Base-by-base conservation (phyloP, 2,329 filamentous ascomycete species). In the Sporothrix brasiliensis region DNA sequence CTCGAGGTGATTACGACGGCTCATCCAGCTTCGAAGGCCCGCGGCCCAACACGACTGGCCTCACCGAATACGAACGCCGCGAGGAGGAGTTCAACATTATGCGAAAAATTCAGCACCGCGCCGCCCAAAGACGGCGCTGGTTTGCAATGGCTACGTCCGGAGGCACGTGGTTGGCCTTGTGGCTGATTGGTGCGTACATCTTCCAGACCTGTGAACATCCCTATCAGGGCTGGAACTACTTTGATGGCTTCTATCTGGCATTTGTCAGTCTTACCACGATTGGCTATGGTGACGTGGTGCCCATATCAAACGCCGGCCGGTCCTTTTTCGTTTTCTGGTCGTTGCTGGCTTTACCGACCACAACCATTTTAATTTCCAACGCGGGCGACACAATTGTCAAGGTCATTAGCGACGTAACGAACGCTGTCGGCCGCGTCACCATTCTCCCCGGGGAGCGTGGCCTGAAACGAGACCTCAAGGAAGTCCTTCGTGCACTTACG, bases 291-390 rank as follows among this genome's bases (percentile, higher is more conserved):
- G 93, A 97, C 74, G 79, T 90, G 5, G 88, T 89, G 1, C 93
- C 93, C 0, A 83, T 88, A n/a, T 92, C 90, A 1, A 94, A 93
- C 73, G 86, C 89, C 0, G 92, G 92, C 1, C 89, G 92, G 69
- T 88, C 92, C 0, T 97, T 97, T 78, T 97, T 97, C 76, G 92
- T 97, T n/a, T 89, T 97, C 70, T 97, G 94, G 94, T 92, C 90
- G 16, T 79, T 97, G 1, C 85, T 97, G 34, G 93, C 93, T 0
- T 84, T 97, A 3, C 94, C 94, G 0, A 94, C 92, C 2, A 94
- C 94, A 86, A 97, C 94, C 0, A 89, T 97, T 21, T 85, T 97
- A 14, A 91, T 96, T 73, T 91, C 89, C 13, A 91, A 94, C 74
- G 91, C 95, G 71, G 92, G 91, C 30, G 91, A 96, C 76, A 97